Evolutionary conservation across 441 rosid species (phyloP), one percentile per base, ranked within the genome.

Genomic region (Erodium trifolium): DNA sequence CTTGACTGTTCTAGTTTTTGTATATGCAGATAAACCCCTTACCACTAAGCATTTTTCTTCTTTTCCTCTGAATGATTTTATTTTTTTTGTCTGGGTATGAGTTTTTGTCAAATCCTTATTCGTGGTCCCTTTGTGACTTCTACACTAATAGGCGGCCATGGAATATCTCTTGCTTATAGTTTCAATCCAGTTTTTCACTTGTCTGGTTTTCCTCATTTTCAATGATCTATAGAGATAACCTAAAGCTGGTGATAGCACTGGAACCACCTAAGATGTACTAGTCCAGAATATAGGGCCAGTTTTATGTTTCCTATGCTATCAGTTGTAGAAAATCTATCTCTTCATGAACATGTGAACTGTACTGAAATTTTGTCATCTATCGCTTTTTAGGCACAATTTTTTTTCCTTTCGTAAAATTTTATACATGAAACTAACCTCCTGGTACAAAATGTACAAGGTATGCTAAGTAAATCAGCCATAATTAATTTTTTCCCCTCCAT

Each of bases 341-440:
- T 18, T 71, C 67, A 71, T 31, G 16, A 66, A 64, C 29, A 23
- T 17, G 45, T 12, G n/a, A 71, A 53, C 18, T 11, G 17, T 51
- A 39, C 6, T 34, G 27, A 70, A 71, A 34, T 29, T 51, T 17
- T 47, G 9, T 6, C 5, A 17, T 17, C 63, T 49, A 16, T 11
- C n/a, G 10, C 5, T 63, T 16, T 31, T 16, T 31, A 11, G 10
- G 27, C 29, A 18, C 27, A 57, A 57, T 63, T 23, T 29, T 63
- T 63, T 3, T 37, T 9, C 35, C 1, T 63, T 63, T 63, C 7
- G 49, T 23, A 65, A 13, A 31, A 31, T 31, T 9, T 17, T 57
- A 17, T 55, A 6, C 23, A 55, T 57, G 67, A 65, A 35, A n/a
- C 29, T 31, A 65, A 35, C 31, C 13, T 31, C 16, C 39, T 23